Percentiles rank a stretch among this genome's conserved stretches.
These are phyloP conservation scores for Fusarium sp. DNA, from an alignment of 2,329 filamentous ascomycete species.

Conservation along the genomic window DNA sequence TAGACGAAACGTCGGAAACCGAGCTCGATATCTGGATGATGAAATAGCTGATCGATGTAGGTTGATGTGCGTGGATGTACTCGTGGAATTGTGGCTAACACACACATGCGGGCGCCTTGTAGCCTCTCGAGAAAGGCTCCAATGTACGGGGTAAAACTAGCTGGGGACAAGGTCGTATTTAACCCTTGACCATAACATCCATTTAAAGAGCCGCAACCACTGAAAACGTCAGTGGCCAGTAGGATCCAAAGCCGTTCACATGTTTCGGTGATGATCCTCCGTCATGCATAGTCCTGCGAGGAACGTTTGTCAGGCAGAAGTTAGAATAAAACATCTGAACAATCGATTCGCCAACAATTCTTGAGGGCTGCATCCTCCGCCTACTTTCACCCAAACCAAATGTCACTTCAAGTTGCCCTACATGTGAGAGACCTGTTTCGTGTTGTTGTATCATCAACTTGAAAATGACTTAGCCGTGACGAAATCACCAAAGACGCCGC, in stretches of 20 bases:
- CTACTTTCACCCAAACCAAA: background rate
- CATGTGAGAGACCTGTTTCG: background rate
- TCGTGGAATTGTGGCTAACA: no score
- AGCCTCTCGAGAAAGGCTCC: no score
- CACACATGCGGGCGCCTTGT: background rate
- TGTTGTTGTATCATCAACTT: background rate
- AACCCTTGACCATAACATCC: no score
- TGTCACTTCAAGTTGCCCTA: constrained; percentile 1
- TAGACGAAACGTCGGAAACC: background rate
- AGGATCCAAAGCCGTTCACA: no score
- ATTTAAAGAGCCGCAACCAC: no score
- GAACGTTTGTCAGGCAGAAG: background rate
- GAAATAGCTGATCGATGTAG: background rate
- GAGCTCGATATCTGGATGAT: background rate
- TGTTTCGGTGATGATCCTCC: background rate
- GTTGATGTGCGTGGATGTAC: no score
- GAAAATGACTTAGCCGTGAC: background rate
- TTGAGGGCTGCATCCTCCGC: background rate
- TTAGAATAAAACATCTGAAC: background rate
- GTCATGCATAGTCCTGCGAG: background rate
- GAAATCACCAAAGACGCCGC: background rate
- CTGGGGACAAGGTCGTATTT: no score
- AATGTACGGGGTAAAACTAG: no score
- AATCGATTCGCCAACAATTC: background rate
- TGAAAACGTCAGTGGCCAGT: no score